Evolutionary conservation across 768 basidiomycete genomes (phyloP), one percentile per base, ranked within the genome.

Genomic region (Lentinula edodes): DNA sequence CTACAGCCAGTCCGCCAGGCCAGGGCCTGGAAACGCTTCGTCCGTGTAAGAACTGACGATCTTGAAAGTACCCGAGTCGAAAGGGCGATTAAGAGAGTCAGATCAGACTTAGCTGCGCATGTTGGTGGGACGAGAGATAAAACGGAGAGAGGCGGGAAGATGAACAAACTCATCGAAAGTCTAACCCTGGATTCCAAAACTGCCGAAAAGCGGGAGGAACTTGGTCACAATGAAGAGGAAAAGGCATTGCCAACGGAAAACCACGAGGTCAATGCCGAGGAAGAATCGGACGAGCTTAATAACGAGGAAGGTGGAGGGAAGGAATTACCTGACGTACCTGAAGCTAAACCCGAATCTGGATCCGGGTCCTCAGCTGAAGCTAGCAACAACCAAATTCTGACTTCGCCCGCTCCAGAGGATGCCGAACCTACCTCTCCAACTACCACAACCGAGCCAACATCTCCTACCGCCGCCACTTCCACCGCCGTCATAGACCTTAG

Each of bases 41-140:
- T 95, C 60, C 80, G 86, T 51, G 91, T 94, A 7, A 82, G 93
- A 60, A 89, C 86, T 3, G 93, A 95, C 68, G 94, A 96, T 72
- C 74, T 95, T 55, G 88, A 95, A 76, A 93, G 91, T 66, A 87
- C 88, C 6, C 85, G 93, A 48, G 86, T 90, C 43, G 92, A 95
- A 76, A 81, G 91, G 64, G 89, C 93, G 4, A 90, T 95, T 74
- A 93, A 93, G 76, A 86, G 91, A 34, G 90, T 92, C 18, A 79
- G 91, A 59, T 92, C 90, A 50, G 93, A 95, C 75, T 77, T 93
- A 20, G 91, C 89, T 9, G 86, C 86, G 10, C 91, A 94, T 68
- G 73, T 80, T 58, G 75, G 83, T 48, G 35, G 28, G 46, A 35
- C 77, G 16, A 76, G 65, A 50, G 52, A 53, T 13, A 45, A 62